Percentiles rank a stretch among this genome's conserved stretches.
phyloP scores from a whole-genome alignment of 169 alveolate species.

The Miamiensis avidus region DNA sequence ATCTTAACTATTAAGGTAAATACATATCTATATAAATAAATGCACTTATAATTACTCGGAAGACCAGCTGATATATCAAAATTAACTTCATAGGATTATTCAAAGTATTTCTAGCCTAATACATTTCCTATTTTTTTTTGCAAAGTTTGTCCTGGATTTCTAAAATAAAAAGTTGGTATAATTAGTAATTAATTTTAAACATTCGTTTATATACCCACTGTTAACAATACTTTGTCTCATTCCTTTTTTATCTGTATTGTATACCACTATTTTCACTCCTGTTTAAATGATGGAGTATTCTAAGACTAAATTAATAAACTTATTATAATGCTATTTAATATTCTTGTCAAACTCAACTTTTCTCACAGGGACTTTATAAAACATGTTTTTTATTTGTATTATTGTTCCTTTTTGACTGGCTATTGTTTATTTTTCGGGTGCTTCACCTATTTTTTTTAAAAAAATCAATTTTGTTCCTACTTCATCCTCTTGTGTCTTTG shows the following conservation, averaged over 20 bases:
- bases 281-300: conserved; percentile 63
- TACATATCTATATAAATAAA: background rate
- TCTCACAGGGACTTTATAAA: conserved; percentile 66
- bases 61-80: background rate
- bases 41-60: background rate
- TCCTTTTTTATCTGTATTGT: conserved; percentile 15
- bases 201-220: background rate
- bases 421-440: conserved; percentile 22
- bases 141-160: conserved; percentile 29
- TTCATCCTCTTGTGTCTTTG: conserved; percentile 54
- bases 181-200: no score
- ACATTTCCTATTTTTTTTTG: conserved; percentile 44
- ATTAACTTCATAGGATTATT: background rate
- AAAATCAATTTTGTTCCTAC: conserved; percentile 52
- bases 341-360: conserved; percentile 52
- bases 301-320: conserved; percentile 38
- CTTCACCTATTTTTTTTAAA: conserved; percentile 33
- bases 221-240: background rate
- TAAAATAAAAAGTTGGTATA: no score
- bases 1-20: background rate
- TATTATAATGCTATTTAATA: conserved; percentile 51
- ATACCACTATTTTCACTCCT: conserved; percentile 30
- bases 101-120: conserved; percentile 44
- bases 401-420: conserved; percentile 55
- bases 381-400: conserved; percentile 32